Evolutionary conservation across 2,329 filamentous ascomycete genomes (phyloP).

Genomic region (Sporothrix schenckii): DNA sequence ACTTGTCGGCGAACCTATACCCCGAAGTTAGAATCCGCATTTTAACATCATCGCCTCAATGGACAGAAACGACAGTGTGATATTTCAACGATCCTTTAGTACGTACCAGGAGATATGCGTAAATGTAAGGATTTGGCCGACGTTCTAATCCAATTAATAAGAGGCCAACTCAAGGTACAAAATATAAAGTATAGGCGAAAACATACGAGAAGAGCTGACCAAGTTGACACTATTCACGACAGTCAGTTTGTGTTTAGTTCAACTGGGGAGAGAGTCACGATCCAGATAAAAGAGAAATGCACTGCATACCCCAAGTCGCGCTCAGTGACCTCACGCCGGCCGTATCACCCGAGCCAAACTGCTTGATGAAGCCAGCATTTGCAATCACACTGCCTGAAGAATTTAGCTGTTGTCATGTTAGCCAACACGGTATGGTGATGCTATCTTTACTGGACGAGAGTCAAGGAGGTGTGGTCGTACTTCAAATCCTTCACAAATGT

Average conservation of each 20-base stretch:
- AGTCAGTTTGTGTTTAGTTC: background rate
- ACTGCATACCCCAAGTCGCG: slow-evolving; percentile 23
- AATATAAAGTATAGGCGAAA: background rate
- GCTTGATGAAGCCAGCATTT: slow-evolving; percentile 32
- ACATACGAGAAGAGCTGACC: slow-evolving; percentile 11
- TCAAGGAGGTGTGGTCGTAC: background rate
- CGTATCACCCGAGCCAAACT: slow-evolving; percentile 25
- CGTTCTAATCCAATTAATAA: slow-evolving; percentile 10
- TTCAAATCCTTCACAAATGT: slow-evolving; percentile 32
- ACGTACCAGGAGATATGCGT: slow-evolving; percentile 27
- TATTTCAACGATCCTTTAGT: too few relatives aligned
- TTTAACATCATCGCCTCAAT: too few relatives aligned
- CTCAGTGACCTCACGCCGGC: slow-evolving; percentile 24
- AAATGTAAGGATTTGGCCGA: slow-evolving; percentile 33
- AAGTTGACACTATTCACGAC: background rate
- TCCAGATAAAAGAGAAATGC: background rate
- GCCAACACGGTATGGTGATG: background rate
- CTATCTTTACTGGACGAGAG: background rate
- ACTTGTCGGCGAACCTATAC: slow-evolving; percentile 29
- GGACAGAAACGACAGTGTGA: too few relatives aligned
- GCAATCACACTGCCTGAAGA: slow-evolving; percentile 29
- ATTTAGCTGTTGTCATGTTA: background rate
- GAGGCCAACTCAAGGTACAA: too few relatives aligned
- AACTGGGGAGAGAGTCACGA: background rate
- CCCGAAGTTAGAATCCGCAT: background rate